Base-by-base conservation (phyloP, 1,284 basidiomycete species). In the Fomitopsis betulina region DNA sequence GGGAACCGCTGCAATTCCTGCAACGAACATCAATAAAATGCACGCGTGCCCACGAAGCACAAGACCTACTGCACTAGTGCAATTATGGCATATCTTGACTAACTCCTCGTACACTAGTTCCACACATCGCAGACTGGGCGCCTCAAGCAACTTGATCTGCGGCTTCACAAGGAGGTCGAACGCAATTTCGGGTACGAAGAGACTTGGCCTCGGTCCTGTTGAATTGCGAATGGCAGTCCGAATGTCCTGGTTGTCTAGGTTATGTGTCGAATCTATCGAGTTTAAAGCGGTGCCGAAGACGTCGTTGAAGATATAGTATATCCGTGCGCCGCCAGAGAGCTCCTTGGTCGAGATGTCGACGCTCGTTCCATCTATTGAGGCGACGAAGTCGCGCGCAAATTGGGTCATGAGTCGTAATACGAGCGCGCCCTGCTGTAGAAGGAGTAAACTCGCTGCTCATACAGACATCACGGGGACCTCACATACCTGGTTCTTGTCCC, bases 261-360 rank as follows among this genome's bases (percentile, higher is more conserved):
- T 96, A 55, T 87, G 82, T 19, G 94, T 94, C 0, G 96, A 89
- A 68, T 98, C 93, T 70, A 99, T 94, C 15, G 87, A 91, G 61
- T 86, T 83, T 8, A 99, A 84, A 0, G 96, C 96, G 56, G 91
- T 83, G 5, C 97, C 97, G 70, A 99, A 99, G 53, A 99, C 87
- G 67, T 99, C 97, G 71, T 98, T 95, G 84, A 99, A 99, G 73
- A 99, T 98, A 78, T 98, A 98, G 76, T 98, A 99, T 73, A 99
- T 94, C 57, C 97, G 85, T 10, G 97, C 97, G 57, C 97, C 97
- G 45, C 97, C 97, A 30, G 93, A 98, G 9, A 99, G 86, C 72
- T 99, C 97, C 73, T 99, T 99, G 4, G 97, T 99, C 1, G 94
- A 97, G 66, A 98, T 93, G 65, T 98, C 94, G 51, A 96, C 84